Conservation (phyloP, 2,329 filamentous ascomycete genomes). For the Arthrobotrys sphaeroides region DNA sequence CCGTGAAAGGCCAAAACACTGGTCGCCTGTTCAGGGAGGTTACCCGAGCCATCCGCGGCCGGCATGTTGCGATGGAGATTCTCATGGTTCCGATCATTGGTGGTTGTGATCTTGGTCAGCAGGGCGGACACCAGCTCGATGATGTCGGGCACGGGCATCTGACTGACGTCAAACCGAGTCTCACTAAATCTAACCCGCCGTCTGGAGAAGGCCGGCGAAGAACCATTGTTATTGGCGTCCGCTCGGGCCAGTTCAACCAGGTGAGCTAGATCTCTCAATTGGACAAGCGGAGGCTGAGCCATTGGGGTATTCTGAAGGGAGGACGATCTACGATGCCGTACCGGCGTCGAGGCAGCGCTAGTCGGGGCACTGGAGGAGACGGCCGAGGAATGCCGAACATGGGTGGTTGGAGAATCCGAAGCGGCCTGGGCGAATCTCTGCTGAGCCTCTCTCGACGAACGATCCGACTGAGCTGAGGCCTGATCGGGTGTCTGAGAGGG, state of each 20-base stretch:
- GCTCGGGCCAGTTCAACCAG: slow-evolving; percentile 87
- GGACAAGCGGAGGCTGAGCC: slow-evolving; percentile 70
- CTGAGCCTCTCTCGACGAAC: slow-evolving; percentile 36
- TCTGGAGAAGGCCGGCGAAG: slow-evolving; percentile 54
- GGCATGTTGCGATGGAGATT: slow-evolving; percentile 80
- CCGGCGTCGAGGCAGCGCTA: slow-evolving; percentile 54
- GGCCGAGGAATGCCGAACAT: slow-evolving; percentile 45
- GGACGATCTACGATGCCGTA: slow-evolving; percentile 54
- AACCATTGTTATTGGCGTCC: slow-evolving; percentile 63
- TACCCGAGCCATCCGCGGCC: slow-evolving; percentile 68
- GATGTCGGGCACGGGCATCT: slow-evolving; percentile 95
- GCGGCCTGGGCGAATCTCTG: slow-evolving; percentile 34
- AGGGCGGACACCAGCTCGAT: slow-evolving; percentile 99
- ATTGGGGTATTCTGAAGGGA: slow-evolving; percentile 54
- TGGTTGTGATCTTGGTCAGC: slow-evolving; percentile 95
- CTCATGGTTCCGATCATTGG: slow-evolving; percentile 94
- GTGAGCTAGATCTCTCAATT: slow-evolving; percentile 87
- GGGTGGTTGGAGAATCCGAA: slow-evolving; percentile 38
- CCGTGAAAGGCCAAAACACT: slow-evolving; percentile 94
- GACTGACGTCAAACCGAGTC: slow-evolving; percentile 89
- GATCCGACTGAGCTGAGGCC: slow-evolving; percentile 17
- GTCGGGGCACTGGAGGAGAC: slow-evolving; percentile 45
- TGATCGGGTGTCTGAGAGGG: slow-evolving; percentile 39
- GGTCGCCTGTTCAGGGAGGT: slow-evolving; percentile 71
- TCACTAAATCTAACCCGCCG: slow-evolving; percentile 58